Conservation (phyloP, 371 early-diverging fungal genomes). For the Blastocladiella emersonii region DNA sequence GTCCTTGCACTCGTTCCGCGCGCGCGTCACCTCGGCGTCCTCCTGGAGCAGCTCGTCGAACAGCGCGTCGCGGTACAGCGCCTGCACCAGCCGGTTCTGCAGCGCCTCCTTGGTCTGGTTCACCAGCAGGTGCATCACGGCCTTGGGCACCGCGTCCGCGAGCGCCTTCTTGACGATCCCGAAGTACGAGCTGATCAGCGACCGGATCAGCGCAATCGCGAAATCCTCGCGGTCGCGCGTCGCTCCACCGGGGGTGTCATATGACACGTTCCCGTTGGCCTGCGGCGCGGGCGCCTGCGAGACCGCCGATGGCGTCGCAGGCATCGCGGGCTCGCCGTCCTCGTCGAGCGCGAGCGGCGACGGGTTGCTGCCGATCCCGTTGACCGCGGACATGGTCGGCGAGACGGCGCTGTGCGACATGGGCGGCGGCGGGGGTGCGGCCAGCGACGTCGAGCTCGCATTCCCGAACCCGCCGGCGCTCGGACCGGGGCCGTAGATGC, state of each 20-base stretch:
- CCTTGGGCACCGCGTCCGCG: slow-evolving; percentile 97
- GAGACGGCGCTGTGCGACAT: too few relatives aligned
- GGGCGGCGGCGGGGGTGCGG: too few relatives aligned
- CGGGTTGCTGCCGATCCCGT: background rate
- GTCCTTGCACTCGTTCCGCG: slow-evolving; percentile 89
- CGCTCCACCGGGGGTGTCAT: too few relatives aligned
- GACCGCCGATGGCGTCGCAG: background rate
- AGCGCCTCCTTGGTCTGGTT: slow-evolving; percentile 76
- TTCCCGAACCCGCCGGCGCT: too few relatives aligned
- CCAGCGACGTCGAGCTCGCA: too few relatives aligned
- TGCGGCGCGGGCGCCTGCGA: background rate
- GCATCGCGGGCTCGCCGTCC: too few relatives aligned
- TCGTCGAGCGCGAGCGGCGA: background rate
- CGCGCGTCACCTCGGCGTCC: slow-evolving; percentile 72
- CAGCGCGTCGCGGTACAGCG: slow-evolving; percentile 87
- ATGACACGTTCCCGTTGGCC: background rate
- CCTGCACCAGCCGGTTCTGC: slow-evolving; percentile 86
- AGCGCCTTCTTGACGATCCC: slow-evolving; percentile 95
- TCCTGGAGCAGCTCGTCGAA: slow-evolving; percentile 87
- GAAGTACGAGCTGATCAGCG: slow-evolving; percentile 89
- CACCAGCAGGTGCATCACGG: slow-evolving; percentile 95
- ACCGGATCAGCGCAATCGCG: slow-evolving; percentile 96
- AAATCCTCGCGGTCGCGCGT: slow-evolving; percentile 83
- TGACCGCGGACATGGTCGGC: too few relatives aligned
- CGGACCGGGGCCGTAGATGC: background rate